These are phyloP conservation scores for Picea mariana DNA, from an alignment of 83 land plant genomes.

Conservation along the genomic window DNA sequence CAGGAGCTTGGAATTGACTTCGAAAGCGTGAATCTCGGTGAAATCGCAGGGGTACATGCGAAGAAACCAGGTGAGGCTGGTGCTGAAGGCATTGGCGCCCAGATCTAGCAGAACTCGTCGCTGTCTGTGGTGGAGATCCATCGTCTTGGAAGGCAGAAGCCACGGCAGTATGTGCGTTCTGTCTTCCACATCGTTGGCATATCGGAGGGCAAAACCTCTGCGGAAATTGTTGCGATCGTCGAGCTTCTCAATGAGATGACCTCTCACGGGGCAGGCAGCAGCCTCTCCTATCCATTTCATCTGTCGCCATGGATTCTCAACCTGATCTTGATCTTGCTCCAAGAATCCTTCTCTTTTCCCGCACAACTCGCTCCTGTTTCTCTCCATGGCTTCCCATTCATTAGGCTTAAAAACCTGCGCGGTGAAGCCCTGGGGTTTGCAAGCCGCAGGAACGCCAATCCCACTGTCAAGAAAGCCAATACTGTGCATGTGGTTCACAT, in stretches of 20 bases:
- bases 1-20: background rate
- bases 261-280: slow-evolving; percentile 29
- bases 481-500: too few species aligned
- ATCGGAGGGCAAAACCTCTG: slow-evolving; percentile 29
- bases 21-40: slow-evolving; percentile 39
- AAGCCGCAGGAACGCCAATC: too few species aligned
- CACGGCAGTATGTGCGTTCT: slow-evolving; percentile 14
- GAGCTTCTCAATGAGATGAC: slow-evolving; percentile 31
- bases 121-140: slow-evolving; percentile 4
- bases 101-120: slow-evolving; percentile 31
- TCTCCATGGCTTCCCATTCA: too few species aligned
- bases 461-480: too few species aligned
- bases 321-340: too few species aligned
- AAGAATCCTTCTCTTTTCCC: too few species aligned
- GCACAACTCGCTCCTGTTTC: too few species aligned
- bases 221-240: slow-evolving; percentile 31
- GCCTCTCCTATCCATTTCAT: slow-evolving; percentile 44
- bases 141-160: slow-evolving; percentile 22
- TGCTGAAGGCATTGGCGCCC: slow-evolving; percentile 28
- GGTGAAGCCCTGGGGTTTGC: too few species aligned
- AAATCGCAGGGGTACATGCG: slow-evolving; percentile 43
- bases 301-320: slow-evolving; percentile 26
- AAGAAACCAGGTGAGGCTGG: slow-evolving; percentile 34
- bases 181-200: slow-evolving; percentile 25
- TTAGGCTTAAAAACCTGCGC: too few species aligned